phyloP scores from a whole-genome alignment of 2,329 filamentous ascomycete species.

The Sporothrix protearum region DNA sequence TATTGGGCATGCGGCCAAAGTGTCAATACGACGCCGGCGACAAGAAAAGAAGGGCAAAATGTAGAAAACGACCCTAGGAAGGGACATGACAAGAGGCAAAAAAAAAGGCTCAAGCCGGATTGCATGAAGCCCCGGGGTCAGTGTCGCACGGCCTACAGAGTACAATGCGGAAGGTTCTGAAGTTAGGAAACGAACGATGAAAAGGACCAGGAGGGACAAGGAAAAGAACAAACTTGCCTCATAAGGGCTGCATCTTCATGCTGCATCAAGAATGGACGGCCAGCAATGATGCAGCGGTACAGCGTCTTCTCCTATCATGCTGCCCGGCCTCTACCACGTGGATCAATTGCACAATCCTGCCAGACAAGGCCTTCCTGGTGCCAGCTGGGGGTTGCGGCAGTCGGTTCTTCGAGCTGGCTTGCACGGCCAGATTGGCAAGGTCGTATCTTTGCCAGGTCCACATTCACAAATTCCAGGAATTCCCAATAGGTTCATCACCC shows the following conservation, averaged over 20 bases:
- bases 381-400: not conserved
- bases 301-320: not conserved
- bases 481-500: not conserved
- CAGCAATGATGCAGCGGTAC: not conserved
- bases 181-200: not conserved
- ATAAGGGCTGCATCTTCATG: not conserved
- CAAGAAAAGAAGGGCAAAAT: not conserved
- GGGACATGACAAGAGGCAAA: not conserved
- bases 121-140: not conserved
- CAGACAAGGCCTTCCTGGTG: not conserved
- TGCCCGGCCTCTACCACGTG: constrained; percentile 13
- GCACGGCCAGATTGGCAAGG: not conserved
- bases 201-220: not conserved
- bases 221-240: not conserved
- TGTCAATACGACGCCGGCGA: not conserved
- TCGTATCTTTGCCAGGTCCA: not conserved
- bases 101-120: not conserved
- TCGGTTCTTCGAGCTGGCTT: not conserved
- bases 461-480: not conserved
- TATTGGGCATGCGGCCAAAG: not conserved
- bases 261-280: not conserved
- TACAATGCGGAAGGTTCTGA: not conserved
- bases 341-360: not conserved
- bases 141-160: not conserved
- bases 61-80: not conserved